Evolutionary conservation across 805 yeast species (phyloP).

Genomic region (Zygosaccharomyces kombuchaensis): DNA sequence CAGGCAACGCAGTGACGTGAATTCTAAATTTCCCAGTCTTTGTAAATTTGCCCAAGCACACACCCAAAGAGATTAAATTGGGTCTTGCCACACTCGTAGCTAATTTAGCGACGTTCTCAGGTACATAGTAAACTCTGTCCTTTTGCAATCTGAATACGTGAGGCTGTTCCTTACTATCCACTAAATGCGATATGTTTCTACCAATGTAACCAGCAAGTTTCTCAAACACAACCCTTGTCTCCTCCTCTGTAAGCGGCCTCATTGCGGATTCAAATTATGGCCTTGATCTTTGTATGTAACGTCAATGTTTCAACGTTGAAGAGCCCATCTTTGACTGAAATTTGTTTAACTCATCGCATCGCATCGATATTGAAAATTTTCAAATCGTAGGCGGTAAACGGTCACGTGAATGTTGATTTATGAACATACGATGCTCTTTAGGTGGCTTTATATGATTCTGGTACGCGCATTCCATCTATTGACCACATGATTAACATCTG

Average conservation of each 20-base stretch:
- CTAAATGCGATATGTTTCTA: constrained; percentile 83
- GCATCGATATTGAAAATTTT: constrained; percentile 17
- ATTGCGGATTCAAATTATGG: constrained; percentile 36
- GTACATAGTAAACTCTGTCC: constrained; percentile 91
- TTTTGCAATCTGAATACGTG: constrained; percentile 95
- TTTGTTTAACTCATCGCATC: constrained; percentile 20
- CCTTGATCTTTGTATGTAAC: neutral
- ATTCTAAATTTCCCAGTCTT: constrained; percentile 95
- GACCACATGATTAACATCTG: neutral
- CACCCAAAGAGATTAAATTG: constrained; percentile 87
- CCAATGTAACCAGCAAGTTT: constrained; percentile 95
- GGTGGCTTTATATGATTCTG: neutral
- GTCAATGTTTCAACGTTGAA: neutral
- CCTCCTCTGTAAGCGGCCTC: constrained; percentile 97
- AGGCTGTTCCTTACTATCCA: constrained; percentile 75
- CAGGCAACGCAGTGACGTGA: constrained; percentile 85
- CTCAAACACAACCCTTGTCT: constrained; percentile 92
- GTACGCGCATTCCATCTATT: neutral
- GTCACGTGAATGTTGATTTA: neutral
- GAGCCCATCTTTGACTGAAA: neutral
- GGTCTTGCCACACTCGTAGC: constrained; percentile 90
- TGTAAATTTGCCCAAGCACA: constrained; percentile 94
- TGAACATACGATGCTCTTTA: neutral
- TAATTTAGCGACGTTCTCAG: constrained; percentile 72
- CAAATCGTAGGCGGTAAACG: constrained; percentile 8